Percentiles rank a stretch among this genome's conserved stretches.
Conservation (phyloP, 306 rosid genomes). For the Cicer pinnatifidum region DNA sequence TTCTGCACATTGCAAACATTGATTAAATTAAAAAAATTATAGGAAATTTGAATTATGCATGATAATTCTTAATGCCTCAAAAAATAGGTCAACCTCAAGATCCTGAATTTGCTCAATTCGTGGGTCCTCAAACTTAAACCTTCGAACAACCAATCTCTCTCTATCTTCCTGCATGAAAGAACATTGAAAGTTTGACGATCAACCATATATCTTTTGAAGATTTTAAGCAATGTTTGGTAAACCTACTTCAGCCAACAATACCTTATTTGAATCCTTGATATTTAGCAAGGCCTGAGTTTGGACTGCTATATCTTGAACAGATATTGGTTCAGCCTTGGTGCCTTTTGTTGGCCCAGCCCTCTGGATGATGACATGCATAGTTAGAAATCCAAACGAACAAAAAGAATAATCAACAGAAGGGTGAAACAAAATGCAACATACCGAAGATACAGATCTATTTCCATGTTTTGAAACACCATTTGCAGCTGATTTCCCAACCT, state of each 20-base stretch:
- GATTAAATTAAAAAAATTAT: conserved; percentile 32
- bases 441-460: conserved; percentile 69
- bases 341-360: conserved; percentile 65
- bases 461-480: conserved; percentile 86
- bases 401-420: conserved; percentile 12
- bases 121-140: conserved; percentile 94
- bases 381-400: conserved; percentile 37
- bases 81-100: conserved; percentile 72
- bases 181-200: conserved; percentile 18
- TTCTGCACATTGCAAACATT: conserved; percentile 57
- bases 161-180: conserved; percentile 81
- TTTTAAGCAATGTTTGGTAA: conserved; percentile 20
- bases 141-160: conserved; percentile 83
- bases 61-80: conserved; percentile 23
- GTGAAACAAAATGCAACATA: conserved; percentile 44
- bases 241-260: conserved; percentile 42
- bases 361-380: conserved; percentile 48
- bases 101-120: conserved; percentile 97
- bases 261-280: conserved; percentile 95
- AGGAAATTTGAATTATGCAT: conserved; percentile 32
- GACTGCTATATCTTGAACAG: conserved; percentile 78
- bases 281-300: conserved; percentile 85
- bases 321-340: conserved; percentile 60
- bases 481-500: conserved; percentile 71
- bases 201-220: conserved; percentile 32